These are phyloP conservation scores for Symmetrospora coprosmae DNA, from an alignment of 768 basidiomycete genomes.

Conservation along the genomic window DNA sequence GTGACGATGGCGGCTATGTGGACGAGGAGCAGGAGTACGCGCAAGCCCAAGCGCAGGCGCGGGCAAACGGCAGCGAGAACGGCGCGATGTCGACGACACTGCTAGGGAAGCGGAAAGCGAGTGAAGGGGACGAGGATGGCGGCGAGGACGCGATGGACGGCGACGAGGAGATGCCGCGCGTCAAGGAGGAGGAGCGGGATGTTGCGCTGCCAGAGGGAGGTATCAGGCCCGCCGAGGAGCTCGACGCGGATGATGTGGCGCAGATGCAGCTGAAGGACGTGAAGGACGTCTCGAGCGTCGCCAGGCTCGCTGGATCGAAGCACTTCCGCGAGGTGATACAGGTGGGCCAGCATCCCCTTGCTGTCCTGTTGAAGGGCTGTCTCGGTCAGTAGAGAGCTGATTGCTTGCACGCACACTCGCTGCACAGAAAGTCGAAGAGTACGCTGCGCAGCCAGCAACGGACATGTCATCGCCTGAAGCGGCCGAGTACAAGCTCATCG, in stretches of 20 bases:
- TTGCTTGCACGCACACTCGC: neutral
- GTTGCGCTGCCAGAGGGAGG: conserved; percentile 49
- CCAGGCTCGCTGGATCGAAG: conserved; percentile 75
- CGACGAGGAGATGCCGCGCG: conserved; percentile 27
- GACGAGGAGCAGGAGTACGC: too few relatives aligned
- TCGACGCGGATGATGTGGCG: conserved; percentile 85
- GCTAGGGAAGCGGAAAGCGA: conserved; percentile 14
- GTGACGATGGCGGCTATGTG: neutral
- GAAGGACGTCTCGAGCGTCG: conserved; percentile 73
- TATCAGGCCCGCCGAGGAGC: conserved; percentile 81
- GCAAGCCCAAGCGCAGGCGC: neutral
- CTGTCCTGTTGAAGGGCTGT: too few relatives aligned
- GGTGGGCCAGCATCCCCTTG: conserved; percentile 41
- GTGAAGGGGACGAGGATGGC: neutral
- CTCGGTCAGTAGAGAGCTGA: neutral
- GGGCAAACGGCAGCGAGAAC: neutral
- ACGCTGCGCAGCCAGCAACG: conserved; percentile 61
- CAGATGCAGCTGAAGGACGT: conserved; percentile 77
- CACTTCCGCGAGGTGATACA: conserved; percentile 73
- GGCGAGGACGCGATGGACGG: neutral
- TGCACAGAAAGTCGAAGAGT: conserved; percentile 73
- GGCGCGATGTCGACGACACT: neutral
- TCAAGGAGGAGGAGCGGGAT: conserved; percentile 44
- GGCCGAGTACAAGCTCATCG: conserved; percentile 90
- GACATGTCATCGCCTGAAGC: conserved; percentile 69